Evolutionary conservation across 257 asterid species (phyloP).

Genomic region (Gynochthodes officinalis): DNA sequence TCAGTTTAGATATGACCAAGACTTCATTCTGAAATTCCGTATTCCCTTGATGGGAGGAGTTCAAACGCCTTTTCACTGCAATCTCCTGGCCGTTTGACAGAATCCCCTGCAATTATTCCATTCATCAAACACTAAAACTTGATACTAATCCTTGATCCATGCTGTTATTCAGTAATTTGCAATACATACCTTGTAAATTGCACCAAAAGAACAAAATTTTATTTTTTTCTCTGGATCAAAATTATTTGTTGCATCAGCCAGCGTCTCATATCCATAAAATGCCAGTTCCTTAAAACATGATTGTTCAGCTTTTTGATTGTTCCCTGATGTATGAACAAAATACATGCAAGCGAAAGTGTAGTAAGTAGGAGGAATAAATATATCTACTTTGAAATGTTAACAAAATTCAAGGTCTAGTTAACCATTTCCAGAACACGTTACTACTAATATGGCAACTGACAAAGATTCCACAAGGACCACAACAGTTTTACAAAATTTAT

Average conservation of each 20-base stretch:
- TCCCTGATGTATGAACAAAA: neutral
- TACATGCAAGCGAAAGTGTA: neutral
- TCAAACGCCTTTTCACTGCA: neutral
- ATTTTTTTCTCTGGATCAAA: neutral
- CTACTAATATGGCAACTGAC: neutral
- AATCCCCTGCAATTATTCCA: conserved; percentile 5
- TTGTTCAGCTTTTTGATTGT: neutral
- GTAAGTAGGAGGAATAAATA: neutral
- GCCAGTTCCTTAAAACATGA: neutral
- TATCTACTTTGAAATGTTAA: neutral
- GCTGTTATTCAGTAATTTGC: neutral
- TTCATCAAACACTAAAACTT: neutral
- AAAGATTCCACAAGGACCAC: neutral
- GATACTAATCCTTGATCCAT: neutral
- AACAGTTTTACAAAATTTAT: neutral
- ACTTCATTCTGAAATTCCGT: neutral
- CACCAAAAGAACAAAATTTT: neutral
- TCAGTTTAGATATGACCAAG: neutral
- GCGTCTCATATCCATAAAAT: neutral
- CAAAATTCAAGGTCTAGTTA: neutral
- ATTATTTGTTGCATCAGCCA: conserved; percentile 3
- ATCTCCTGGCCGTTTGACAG: conserved; percentile 10
- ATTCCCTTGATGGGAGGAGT: neutral
- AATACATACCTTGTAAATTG: conserved; percentile 10
- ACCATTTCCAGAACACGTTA: neutral